A percentile compares a stretch with the other conserved stretches of the same genome.
phyloP scores from a whole-genome alignment of 2,329 filamentous ascomycete species.

The Bertia moriformis region DNA sequence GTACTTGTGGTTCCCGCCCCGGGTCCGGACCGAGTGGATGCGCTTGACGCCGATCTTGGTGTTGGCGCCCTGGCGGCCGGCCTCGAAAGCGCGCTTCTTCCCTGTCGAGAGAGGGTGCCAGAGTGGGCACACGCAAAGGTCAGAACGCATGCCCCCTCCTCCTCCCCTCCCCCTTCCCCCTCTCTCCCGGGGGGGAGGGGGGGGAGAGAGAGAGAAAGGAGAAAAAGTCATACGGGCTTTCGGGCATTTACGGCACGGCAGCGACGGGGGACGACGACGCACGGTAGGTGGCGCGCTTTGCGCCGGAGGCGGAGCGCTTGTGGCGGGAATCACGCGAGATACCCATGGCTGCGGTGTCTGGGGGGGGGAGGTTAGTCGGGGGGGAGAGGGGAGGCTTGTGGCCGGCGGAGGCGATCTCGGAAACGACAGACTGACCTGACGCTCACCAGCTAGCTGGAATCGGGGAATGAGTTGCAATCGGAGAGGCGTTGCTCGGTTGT shows the following conservation, averaged over 20 bases:
- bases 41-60: slow-evolving; percentile 97
- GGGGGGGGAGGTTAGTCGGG: too few relatives aligned
- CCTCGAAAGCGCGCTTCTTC: slow-evolving; percentile 99
- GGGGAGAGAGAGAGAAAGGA: slow-evolving; percentile 7
- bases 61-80: slow-evolving; percentile 97
- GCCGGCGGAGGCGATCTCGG: too few relatives aligned
- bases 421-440: too few relatives aligned
- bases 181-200: background rate
- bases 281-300: slow-evolving; percentile 90
- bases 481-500: too few relatives aligned
- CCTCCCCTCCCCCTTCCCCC: slow-evolving; percentile 6
- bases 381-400: too few relatives aligned
- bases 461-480: too few relatives aligned
- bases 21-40: slow-evolving; percentile 90
- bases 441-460: too few relatives aligned
- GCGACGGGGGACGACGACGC: too few relatives aligned
- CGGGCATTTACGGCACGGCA: slow-evolving; percentile 18
- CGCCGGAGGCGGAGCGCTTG: slow-evolving; percentile 98
- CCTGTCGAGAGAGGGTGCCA: slow-evolving; percentile 49
- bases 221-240: slow-evolving; percentile 48
- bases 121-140: slow-evolving; percentile 44
- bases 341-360: slow-evolving; percentile 81
- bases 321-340: slow-evolving; percentile 99
- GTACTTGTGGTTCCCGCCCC: slow-evolving; percentile 99
- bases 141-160: slow-evolving; percentile 51